phyloP scores from a whole-genome alignment of 179 eudicot genomes.

The Gypsophila paniculata region DNA sequence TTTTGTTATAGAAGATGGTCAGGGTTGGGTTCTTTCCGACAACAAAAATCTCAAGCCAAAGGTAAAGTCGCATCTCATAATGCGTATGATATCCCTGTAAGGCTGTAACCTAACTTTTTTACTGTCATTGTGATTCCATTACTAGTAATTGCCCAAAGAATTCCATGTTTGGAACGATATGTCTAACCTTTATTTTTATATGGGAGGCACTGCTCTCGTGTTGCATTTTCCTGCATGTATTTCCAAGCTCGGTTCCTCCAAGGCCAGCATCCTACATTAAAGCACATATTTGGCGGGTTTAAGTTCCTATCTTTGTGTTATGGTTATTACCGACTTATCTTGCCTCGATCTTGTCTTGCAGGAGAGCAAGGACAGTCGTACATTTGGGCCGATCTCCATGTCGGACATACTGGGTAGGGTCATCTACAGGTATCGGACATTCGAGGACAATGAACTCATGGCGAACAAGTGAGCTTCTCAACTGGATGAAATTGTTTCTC shows the following conservation, averaged over 20 bases:
- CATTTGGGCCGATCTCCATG: conserved; percentile 25
- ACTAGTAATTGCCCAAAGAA: not conserved
- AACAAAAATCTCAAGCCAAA: conserved; percentile 19
- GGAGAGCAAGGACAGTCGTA: conserved; percentile 29
- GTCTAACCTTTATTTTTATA: no score
- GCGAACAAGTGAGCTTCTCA: conserved; percentile 21
- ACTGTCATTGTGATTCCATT: not conserved
- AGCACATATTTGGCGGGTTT: not conserved
- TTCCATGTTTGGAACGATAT: not conserved
- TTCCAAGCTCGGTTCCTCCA: not conserved
- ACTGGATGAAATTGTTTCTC: not conserved
- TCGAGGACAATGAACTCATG: not conserved
- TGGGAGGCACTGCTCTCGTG: not conserved
- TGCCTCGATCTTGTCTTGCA: conserved; percentile 12
- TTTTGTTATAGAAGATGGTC: conserved; percentile 28
- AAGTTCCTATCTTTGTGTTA: not conserved
- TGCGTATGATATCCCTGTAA: not conserved
- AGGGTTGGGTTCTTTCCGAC: conserved; percentile 31
- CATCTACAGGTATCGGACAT: conserved; percentile 20
- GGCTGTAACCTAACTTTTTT: not conserved
- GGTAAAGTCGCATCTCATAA: conserved; percentile 12
- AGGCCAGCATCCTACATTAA: not conserved
- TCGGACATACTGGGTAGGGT: conserved; percentile 28
- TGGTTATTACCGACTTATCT: not conserved
- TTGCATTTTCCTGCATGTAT: not conserved